Evolutionary conservation across 2,329 filamentous ascomycete species (phyloP), one percentile per base, ranked within the genome.

Genomic region (Claviceps arundinis): DNA sequence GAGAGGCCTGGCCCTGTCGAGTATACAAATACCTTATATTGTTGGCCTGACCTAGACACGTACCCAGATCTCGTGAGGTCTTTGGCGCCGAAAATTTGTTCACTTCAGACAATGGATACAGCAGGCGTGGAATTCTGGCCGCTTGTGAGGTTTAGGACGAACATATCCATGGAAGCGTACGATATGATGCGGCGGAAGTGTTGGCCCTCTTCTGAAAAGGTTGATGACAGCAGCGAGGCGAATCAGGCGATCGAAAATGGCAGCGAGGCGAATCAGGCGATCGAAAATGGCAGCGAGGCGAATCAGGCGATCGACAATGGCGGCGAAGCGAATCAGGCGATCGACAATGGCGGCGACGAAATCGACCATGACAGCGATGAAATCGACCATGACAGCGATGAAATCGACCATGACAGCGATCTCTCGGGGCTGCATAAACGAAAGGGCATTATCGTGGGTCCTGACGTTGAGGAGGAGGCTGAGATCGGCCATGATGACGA

Each of bases 361-460:
- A 3, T 22, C 19, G 2, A 3, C 3, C 4, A 71, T 14, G 69
- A 71, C 40, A 68, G 67, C 45, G 67, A 69, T 0, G 67, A 66
- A 0, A 70, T 71, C 5, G 67, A 4, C 3, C 22, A 70, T 38
- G 68, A 70, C 48, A 68, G 67, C 45, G 67, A 69, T 0, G 67
- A 66, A 0, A 70, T 71, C 5, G 67, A 4, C 3, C 22, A 70
- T 19, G 19, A 19, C 19, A 19, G 19, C 19, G 19, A 19, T 19
- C 19, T 19, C 19, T 19, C 2, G 19, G 19, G 19, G 19, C 19
- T 19, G 60, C 67, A 26, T 26, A 26, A 26, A 26, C 24, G 6
- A 8, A 26, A 26, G 24, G 2, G 2, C 6, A 26, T 26, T 26
- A 7, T 7, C 24, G 24, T 26, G 24, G 24, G 1, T 26, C 7